phyloP scores from a whole-genome alignment of 1,139 yeast species.

The Yamadazyma atlantica region DNA sequence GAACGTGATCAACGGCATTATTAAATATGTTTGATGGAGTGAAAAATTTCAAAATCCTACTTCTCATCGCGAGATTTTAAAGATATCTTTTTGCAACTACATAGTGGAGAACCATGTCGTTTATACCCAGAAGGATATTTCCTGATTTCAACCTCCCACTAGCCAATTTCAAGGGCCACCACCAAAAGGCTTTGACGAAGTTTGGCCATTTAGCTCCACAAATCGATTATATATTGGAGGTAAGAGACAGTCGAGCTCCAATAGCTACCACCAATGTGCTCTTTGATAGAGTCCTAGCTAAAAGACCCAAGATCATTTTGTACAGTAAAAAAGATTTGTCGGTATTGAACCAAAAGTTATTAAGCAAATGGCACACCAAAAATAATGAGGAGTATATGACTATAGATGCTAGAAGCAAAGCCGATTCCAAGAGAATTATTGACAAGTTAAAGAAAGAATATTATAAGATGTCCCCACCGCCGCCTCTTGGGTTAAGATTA shows the following conservation, averaged over 20 bases:
- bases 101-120: slow-evolving; percentile 26
- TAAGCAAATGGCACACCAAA: slow-evolving; percentile 54
- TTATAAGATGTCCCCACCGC: slow-evolving; percentile 54
- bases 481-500: slow-evolving; percentile 78
- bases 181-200: slow-evolving; percentile 71
- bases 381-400: slow-evolving; percentile 55
- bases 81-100: background rate
- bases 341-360: slow-evolving; percentile 28
- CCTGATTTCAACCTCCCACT: slow-evolving; percentile 70
- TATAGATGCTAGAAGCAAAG: slow-evolving; percentile 56
- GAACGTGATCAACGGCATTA: slow-evolving; percentile 81
- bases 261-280: slow-evolving; percentile 77
- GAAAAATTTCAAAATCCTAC: background rate
- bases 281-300: slow-evolving; percentile 66
- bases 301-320: slow-evolving; percentile 57
- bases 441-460: slow-evolving; percentile 47
- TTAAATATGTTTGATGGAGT: background rate
- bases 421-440: slow-evolving; percentile 54
- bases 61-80: slow-evolving; percentile 1
- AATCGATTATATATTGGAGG: slow-evolving; percentile 76
- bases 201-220: slow-evolving; percentile 76
- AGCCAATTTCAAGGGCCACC: slow-evolving; percentile 91
- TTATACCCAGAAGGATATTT: slow-evolving; percentile 48
- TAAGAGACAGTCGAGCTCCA: slow-evolving; percentile 90
- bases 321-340: slow-evolving; percentile 69